Conservation (phyloP, 306 rosid species). For the Corylus americana region DNA sequence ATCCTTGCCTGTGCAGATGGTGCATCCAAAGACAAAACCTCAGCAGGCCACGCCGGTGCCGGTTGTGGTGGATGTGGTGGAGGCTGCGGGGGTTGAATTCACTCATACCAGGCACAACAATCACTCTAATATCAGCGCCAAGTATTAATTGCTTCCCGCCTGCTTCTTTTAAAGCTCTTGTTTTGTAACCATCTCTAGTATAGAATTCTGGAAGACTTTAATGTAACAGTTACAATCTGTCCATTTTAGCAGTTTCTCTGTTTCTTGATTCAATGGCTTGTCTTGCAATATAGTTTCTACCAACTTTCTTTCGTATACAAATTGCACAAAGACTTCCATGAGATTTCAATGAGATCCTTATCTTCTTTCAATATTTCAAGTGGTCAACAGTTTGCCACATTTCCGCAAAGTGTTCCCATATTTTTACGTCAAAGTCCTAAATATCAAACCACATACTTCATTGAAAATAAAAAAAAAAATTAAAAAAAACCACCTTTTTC, state of each 20-base stretch:
- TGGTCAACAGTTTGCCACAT: not conserved
- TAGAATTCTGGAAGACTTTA: too few species aligned
- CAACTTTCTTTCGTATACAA: not conserved
- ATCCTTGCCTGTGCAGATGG: slow-evolving; percentile 73
- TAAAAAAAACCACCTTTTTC: not conserved
- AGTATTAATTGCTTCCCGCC: too few species aligned
- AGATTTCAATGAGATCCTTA: not conserved
- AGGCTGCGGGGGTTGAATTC: slow-evolving; percentile 53
- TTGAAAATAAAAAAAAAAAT: too few species aligned
- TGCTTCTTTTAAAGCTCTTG: not conserved
- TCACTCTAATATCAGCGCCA: not conserved
- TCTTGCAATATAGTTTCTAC: not conserved
- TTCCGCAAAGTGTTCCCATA: not conserved
- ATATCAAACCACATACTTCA: not conserved
- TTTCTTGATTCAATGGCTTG: not conserved
- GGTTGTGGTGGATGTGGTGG: slow-evolving; percentile 49
- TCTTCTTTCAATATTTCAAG: not conserved
- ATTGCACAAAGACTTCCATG: not conserved
- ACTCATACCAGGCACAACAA: not conserved
- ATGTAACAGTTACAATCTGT: too few species aligned
- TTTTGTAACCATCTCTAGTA: not conserved
- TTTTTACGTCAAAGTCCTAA: not conserved
- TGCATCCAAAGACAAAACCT: slow-evolving; percentile 43
- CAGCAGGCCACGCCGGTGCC: slow-evolving; percentile 33
- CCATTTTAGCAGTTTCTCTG: too few species aligned